Base-by-base conservation (phyloP, 495 filamentous ascomycete species). In the Astrothelium subdiscretum region DNA sequence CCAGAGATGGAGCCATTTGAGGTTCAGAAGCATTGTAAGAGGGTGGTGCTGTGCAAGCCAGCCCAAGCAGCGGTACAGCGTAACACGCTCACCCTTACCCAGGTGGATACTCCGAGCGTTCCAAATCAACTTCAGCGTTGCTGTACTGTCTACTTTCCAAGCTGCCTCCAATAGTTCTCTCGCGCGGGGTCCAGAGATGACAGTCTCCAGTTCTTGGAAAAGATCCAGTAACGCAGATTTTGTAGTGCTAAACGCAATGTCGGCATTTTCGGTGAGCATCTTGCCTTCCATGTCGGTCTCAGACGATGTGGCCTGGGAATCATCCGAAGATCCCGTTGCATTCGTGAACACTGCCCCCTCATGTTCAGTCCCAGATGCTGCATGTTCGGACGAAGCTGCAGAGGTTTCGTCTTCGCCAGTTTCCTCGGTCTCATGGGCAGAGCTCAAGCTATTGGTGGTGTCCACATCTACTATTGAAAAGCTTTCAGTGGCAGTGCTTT, bases 121-220 rank as follows among this genome's bases (percentile, higher is more conserved):
- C 71, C 77, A 80, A 65, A 81, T 75, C 65, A 80, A 73, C 68
- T 78, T 79, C 38, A 80, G 70, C 2, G 78, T 78, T n/a, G 68
- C 64, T 10, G 72, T 65, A 8, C 72, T 51, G 44, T 79, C 76
- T 13, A 71, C 63, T 0, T 62, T 59, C 79, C 78, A 80, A 2
- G 77, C 73, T 10, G 67, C 64, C 4, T 74, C 65, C 40, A 80
- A 71, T 4, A 77, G 63, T 35, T 69, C 40, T n/a, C 59, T 62
- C 20, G 78, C 65, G 8, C 70, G 69, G 3, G 66, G 48, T 15
- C 62, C 65, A 0, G 69, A 68, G 3, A 71, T 62, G 31, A 68
- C 66, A 0, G 72, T 70, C 60, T 76, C 74, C 10, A 78, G 69
- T 60, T 79, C 76, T 58, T 62, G 61, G 67, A 79, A 79, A 3